phyloP scores from a whole-genome alignment of 805 yeast species.

The Candida jianshihensis region DNA sequence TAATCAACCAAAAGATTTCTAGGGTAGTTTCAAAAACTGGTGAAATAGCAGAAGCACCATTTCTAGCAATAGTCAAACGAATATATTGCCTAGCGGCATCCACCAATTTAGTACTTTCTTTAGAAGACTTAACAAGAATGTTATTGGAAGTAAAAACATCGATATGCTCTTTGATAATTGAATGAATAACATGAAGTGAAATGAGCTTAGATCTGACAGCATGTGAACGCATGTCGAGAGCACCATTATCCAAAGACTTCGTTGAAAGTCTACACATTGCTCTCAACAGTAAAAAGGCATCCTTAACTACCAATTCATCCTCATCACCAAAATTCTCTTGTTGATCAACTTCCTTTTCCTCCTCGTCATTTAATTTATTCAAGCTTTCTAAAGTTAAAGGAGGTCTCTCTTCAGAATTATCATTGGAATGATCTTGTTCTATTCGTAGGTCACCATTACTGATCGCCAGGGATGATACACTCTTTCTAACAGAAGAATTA shows the following conservation, averaged over 20 bases:
- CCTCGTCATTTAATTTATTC: conserved; percentile 50
- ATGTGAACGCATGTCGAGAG: conserved; percentile 82
- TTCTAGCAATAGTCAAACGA: conserved; percentile 76
- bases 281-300: conserved; percentile 87
- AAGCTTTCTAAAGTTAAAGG: conserved; percentile 55
- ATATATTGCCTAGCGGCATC: conserved; percentile 80
- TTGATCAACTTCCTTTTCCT: conserved; percentile 45
- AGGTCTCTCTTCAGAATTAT: conserved; percentile 24
- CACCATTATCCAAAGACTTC: conserved; percentile 70
- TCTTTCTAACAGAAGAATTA: conserved; percentile 10
- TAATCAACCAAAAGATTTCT: conserved; percentile 88
- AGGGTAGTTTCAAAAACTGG: conserved; percentile 88
- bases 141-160: conserved; percentile 64
- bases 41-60: conserved; percentile 86
- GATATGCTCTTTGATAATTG: conserved; percentile 78
- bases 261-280: conserved; percentile 92
- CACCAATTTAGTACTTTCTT: conserved; percentile 55
- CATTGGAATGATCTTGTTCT: conserved; percentile 7
- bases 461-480: conserved; percentile 12
- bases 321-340: conserved; percentile 42
- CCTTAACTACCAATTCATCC: conserved; percentile 70
- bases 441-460: conserved; percentile 2
- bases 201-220: conserved; percentile 86
- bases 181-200: conserved; percentile 81
- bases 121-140: conserved; percentile 46